Percentiles rank a stretch among this genome's conserved stretches.
Conservation (phyloP, 208 protist genomes). For the Ichthyophonus hoferi region DNA sequence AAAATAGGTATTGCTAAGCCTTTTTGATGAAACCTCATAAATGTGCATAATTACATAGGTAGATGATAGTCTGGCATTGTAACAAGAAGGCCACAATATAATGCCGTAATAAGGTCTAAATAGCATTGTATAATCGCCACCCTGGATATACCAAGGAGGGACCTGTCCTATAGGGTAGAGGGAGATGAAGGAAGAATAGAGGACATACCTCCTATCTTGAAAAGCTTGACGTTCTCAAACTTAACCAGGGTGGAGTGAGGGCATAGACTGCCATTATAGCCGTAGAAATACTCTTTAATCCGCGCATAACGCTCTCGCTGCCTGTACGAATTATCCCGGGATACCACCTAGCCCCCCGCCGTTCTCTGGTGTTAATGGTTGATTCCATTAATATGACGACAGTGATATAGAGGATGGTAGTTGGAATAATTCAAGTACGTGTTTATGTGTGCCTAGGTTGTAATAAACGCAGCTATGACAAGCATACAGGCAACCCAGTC, state of each 20-base stretch:
- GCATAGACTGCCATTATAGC: not conserved
- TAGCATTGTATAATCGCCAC: too few relatives aligned
- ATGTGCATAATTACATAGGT: too few relatives aligned
- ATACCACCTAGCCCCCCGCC: not conserved
- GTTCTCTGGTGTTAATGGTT: too few relatives aligned
- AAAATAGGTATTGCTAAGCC: too few relatives aligned
- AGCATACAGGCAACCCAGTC: not conserved
- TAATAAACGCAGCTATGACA: not conserved
- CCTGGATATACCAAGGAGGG: too few relatives aligned
- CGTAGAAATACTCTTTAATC: slow-evolving; percentile 5
- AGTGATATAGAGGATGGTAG: not conserved
- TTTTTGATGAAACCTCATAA: too few relatives aligned
- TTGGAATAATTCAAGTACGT: not conserved
- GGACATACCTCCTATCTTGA: not conserved
- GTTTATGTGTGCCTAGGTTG: not conserved
- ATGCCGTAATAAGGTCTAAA: too few relatives aligned
- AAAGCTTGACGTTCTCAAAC: not conserved
- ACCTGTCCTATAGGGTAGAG: too few relatives aligned
- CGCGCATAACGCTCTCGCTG: not conserved
- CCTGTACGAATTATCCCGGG: not conserved
- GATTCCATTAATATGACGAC: not conserved
- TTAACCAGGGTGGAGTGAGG: not conserved
- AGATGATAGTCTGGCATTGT: too few relatives aligned
- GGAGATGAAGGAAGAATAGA: too few relatives aligned
- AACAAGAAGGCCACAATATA: too few relatives aligned